Conservation (phyloP, 352 stramenopile genomes). For the Phytophthora ohioensis region DNA sequence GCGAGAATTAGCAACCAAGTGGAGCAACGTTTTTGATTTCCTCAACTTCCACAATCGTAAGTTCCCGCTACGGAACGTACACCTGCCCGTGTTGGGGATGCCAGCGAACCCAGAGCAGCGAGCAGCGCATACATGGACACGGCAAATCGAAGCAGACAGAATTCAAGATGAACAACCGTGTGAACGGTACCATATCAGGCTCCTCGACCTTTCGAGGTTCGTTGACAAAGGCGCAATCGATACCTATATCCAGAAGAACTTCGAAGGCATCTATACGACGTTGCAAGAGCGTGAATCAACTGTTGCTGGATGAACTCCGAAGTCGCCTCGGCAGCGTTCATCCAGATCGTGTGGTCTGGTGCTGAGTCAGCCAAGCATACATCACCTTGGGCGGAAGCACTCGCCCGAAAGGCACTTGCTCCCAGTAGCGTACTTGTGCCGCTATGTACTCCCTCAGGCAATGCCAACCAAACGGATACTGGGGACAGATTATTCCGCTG, state of each 20-base stretch:
- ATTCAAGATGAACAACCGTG: not conserved
- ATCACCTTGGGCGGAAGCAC: too few species aligned
- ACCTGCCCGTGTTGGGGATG: not conserved
- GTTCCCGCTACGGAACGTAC: not conserved
- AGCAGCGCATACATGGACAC: not conserved
- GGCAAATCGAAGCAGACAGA: constrained; percentile 13
- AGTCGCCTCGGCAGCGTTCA: too few species aligned
- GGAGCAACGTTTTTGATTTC: not conserved
- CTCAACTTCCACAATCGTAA: constrained; percentile 2
- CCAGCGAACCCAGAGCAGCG: not conserved
- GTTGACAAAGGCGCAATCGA: constrained; percentile 13
- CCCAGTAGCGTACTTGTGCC: too few species aligned
- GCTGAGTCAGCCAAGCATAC: too few species aligned
- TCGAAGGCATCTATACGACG: not conserved
- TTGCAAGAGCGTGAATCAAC: constrained; percentile 7
- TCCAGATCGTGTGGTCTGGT: too few species aligned
- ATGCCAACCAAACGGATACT: not conserved
- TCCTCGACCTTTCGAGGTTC: constrained; percentile 10
- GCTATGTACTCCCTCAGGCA: not conserved
- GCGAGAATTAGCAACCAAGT: constrained; percentile 5
- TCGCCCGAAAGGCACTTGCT: too few species aligned
- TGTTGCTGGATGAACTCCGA: too few species aligned
- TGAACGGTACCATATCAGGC: constrained; percentile 8
- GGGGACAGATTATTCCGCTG: constrained; percentile 13
- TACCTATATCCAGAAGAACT: not conserved